phyloP scores from a whole-genome alignment of 257 asterid species.

The Nicotiana tomentosiformis region DNA sequence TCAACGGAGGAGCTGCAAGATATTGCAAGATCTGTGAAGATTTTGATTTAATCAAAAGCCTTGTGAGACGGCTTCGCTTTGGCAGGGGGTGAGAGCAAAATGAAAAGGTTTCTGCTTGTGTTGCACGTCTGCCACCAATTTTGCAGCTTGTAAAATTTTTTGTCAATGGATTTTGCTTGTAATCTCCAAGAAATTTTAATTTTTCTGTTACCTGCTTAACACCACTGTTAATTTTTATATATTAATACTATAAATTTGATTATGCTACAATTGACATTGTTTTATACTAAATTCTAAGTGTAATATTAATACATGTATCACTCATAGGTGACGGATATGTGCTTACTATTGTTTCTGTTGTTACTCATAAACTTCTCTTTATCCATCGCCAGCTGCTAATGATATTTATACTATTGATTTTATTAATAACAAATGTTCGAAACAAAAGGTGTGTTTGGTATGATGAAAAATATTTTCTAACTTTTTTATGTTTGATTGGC shows the following conservation, averaged over 20 bases:
- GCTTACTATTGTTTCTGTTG: background rate
- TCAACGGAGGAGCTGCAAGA: slow-evolving; percentile 38
- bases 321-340: background rate
- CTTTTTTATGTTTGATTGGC: too few species aligned
- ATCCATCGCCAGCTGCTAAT: background rate
- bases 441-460: too few species aligned
- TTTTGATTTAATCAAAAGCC: slow-evolving; percentile 26
- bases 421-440: too few species aligned
- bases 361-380: background rate
- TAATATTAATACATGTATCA: background rate
- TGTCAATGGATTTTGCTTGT: background rate
- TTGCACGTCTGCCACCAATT: background rate
- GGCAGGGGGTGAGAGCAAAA: background rate
- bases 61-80: background rate
- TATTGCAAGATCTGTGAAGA: slow-evolving; percentile 52
- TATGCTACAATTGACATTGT: background rate
- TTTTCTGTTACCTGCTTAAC: background rate
- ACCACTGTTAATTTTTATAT: background rate
- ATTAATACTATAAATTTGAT: background rate
- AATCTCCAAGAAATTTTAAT: background rate
- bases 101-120: background rate
- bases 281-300: background rate
- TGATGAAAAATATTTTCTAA: too few species aligned
- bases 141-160: background rate
- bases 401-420: background rate